Base-by-base conservation (phyloP, 164 flowering plant species). In the Chloranthus sessilifolius region DNA sequence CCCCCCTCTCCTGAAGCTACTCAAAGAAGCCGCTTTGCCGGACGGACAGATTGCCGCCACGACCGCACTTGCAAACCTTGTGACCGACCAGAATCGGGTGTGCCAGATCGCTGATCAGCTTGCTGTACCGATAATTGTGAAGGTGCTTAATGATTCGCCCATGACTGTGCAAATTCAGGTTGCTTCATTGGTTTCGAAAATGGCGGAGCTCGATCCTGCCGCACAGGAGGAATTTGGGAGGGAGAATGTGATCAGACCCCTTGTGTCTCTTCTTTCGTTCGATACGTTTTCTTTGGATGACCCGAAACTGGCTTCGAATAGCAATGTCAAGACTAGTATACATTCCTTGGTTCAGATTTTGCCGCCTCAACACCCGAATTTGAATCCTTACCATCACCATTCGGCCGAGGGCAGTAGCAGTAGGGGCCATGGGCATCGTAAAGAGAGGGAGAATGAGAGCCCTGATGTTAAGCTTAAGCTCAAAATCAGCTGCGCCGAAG, bases 1-100 rank as follows among this genome's bases (percentile, higher is more conserved):
- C 15, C 29, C 69, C 1, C 90, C 94, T 0, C 53, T 90, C 26
- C 52, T 90, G 42, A 80, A 68, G 63, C 53, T 86, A 1, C 52
- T 84, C 50, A 77, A 81, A 28, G 94, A 82, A 33, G 64, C 68
- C 0, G 46, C 62, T 1, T 70, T 74, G 1, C 60, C 77, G 0
- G 95, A 85, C 9, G 84, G 80, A 1, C 92, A 86, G 39, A 45
- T 74, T 33, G 85, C 86, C 0, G 85, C 95, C 0, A 82, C 91
- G 0, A 66, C 29, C 23, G 81, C 83, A 0, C 69, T 90, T 8
- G 43, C 24, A 17, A 53, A 64, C 27, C 55, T 90, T 25, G 82
- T 62, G 2, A 69, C 60, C 14, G 79, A 78, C 27, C 39, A 19
- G 7, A 81, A 74, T 34, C 63, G 79, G 43, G 85, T 74, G 0